These are phyloP conservation scores for Scolecobasidium constrictum DNA, from an alignment of 2,329 filamentous ascomycete species.

Conservation along the genomic window DNA sequence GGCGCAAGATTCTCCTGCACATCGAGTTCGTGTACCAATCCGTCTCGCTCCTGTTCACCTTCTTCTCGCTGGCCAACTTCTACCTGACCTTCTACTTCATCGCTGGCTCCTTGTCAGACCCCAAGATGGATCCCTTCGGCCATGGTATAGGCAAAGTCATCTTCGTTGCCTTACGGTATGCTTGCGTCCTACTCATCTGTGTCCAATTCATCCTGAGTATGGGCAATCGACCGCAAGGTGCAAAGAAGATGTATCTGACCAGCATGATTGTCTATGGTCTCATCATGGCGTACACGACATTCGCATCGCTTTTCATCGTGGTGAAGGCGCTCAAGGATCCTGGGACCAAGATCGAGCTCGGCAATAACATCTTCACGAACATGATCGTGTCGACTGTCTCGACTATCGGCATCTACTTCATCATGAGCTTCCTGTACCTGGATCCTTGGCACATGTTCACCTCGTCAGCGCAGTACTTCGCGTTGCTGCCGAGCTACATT, in stretches of 20 bases:
- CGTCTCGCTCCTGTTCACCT: constrained; percentile 86
- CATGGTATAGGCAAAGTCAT: constrained; percentile 75
- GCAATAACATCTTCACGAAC: constrained; percentile 89
- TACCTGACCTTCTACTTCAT: constrained; percentile 99
- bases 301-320: constrained; percentile 82
- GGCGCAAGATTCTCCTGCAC: constrained; percentile 82
- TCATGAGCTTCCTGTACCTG: constrained; percentile 93
- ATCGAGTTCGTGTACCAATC: constrained; percentile 95
- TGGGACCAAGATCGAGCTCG: constrained; percentile 45
- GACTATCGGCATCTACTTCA: constrained; percentile 86
- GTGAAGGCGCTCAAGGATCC: constrained; percentile 59
- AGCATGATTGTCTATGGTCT: constrained; percentile 84
- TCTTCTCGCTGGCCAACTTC: constrained; percentile 92
- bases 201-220: constrained; percentile 95
- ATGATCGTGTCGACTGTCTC: constrained; percentile 82
- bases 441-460: constrained; percentile 99
- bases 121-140: constrained; percentile 77
- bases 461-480: constrained; percentile 80
- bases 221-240: constrained; percentile 90
- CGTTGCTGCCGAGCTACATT: constrained; percentile 85
- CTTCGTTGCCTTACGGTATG: constrained; percentile 78
- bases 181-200: constrained; percentile 75
- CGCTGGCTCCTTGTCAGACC: constrained; percentile 75
- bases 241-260: constrained; percentile 77
- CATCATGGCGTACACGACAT: constrained; percentile 94